Conservation (phyloP, 2,329 filamentous ascomycete species). For the Colletotrichum tabaci region DNA sequence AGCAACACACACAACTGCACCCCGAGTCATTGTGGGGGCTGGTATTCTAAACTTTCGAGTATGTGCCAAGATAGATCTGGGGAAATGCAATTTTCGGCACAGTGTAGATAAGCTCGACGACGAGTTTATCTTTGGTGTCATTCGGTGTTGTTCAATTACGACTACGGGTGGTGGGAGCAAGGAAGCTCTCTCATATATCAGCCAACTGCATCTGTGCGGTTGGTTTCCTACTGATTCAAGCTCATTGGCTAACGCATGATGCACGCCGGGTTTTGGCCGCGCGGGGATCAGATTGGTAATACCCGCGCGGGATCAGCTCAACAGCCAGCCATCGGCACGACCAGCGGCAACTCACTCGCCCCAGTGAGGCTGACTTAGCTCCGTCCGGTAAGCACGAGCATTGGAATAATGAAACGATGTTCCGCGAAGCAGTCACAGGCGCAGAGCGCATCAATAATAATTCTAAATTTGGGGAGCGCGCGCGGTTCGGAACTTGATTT, state of each 20-base stretch:
- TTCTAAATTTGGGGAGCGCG: not conserved
- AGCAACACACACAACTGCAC: slow-evolving; percentile 63
- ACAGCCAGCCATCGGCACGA: not conserved
- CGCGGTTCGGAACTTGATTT: slow-evolving; percentile 5
- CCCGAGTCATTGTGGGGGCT: slow-evolving; percentile 55
- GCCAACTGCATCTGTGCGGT: slow-evolving; percentile 5
- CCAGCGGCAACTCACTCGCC: slow-evolving; percentile 17
- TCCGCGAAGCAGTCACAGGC: not conserved
- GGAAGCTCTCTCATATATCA: slow-evolving; percentile 29
- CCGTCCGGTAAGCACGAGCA: not conserved
- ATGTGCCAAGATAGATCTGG: not conserved
- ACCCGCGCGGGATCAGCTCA: slow-evolving; percentile 37
- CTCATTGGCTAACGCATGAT: slow-evolving; percentile 16
- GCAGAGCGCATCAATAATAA: not conserved
- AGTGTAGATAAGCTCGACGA: not conserved
- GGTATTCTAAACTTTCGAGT: slow-evolving; percentile 5
- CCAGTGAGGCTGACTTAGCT: slow-evolving; percentile 5
- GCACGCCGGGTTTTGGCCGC: slow-evolving; percentile 3
- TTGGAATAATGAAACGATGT: not conserved
- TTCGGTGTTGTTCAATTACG: slow-evolving; percentile 5
- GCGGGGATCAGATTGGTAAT: slow-evolving; percentile 42
- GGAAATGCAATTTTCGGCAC: not conserved
- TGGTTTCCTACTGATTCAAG: not conserved
- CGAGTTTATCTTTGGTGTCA: slow-evolving; percentile 5
- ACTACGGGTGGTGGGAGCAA: not conserved